phyloP scores from a whole-genome alignment of 2,329 filamentous ascomycete genomes.

The Aspergillus ochraceus region DNA sequence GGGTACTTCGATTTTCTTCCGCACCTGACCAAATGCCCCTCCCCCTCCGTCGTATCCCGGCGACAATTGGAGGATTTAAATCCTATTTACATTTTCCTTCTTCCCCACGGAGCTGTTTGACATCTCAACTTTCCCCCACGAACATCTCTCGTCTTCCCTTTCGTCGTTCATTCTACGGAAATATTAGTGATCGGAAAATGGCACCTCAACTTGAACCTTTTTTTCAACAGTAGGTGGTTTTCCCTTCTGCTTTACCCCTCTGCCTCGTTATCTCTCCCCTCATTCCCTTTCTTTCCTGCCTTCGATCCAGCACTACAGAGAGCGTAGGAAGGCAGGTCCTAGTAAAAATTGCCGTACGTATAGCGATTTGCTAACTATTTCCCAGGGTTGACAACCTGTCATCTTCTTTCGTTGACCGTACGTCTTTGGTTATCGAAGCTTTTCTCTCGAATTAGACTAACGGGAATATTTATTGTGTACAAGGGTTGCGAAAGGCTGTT shows the following conservation, averaged over 20 bases:
- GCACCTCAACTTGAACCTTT: conserved; percentile 86
- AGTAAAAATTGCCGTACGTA: background rate
- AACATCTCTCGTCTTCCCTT: conserved; percentile 14
- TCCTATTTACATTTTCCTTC: conserved; percentile 7
- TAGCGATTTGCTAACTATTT: background rate
- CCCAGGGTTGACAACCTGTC: conserved; percentile 70
- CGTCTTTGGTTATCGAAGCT: conserved; percentile 19
- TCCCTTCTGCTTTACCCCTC: background rate
- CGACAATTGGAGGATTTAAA: conserved; percentile 23
- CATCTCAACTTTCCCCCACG: conserved; percentile 6
- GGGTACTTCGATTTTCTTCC: conserved; percentile 13
- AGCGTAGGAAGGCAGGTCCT: background rate
- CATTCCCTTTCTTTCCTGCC: background rate
- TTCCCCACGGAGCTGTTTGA: conserved; percentile 3
- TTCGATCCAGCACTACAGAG: background rate
- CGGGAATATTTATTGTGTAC: conserved; percentile 5
- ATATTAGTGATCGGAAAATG: conserved; percentile 64
- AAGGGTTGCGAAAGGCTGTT: conserved; percentile 77
- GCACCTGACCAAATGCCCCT: conserved; percentile 33
- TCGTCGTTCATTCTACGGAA: conserved; percentile 45
- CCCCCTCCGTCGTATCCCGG: conserved; percentile 31
- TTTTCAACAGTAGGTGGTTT: conserved; percentile 69
- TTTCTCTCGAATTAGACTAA: conserved; percentile 8
- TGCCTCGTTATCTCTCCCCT: background rate
- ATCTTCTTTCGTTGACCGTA: conserved; percentile 80